Evolutionary conservation across 1,284 basidiomycete genomes (phyloP), one percentile per base, ranked within the genome.

Genomic region (Ustilago xerochloae): DNA sequence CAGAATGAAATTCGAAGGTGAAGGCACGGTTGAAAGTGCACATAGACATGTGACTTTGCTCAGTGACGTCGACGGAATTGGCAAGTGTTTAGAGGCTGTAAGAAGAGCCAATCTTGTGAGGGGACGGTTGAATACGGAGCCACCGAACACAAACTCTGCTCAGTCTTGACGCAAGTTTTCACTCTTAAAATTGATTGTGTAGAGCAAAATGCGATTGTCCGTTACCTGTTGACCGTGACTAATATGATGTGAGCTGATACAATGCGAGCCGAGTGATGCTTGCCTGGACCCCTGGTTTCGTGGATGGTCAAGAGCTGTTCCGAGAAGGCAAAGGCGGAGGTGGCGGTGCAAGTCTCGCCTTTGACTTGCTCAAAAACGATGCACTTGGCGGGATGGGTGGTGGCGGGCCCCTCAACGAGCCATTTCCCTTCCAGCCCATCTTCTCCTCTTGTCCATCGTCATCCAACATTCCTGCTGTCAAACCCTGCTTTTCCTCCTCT

Each of bases 21-120:
- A 70, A 43, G 81, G 81, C 1, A 62, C 76, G 2, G 79, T 81
- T 3, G 79, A 84, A 53, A 78, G 68, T 20, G 20, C 33, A 15
- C 67, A 81, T 47, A 62, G 82, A 5, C 82, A 84, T 39, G 81
- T 84, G 1, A 74, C 70, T 8, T 46, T 84, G 46, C 41, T 84
- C 4, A 76, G 72, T 41, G 82, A 84, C 28, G 56, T 84, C 4
- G 70, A 73, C 32, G 64, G 52, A 0, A 38, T 73, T 6, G 70
- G 64, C 2, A 68, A 67, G 39, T 73, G 70, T 28, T 30, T 73
- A 16, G 70, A 73, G 28, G 69, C 63, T 18, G 47, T 67, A 4
- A 50, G 63, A 8, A 53, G 69, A 39, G 69, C 69, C 0, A 66
- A 66, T 24, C 30, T 71, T n/a, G 55, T 62, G 4, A 30, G 68